phyloP scores from a whole-genome alignment of 2,329 filamentous ascomycete species.

The Fusarium humuli region DNA sequence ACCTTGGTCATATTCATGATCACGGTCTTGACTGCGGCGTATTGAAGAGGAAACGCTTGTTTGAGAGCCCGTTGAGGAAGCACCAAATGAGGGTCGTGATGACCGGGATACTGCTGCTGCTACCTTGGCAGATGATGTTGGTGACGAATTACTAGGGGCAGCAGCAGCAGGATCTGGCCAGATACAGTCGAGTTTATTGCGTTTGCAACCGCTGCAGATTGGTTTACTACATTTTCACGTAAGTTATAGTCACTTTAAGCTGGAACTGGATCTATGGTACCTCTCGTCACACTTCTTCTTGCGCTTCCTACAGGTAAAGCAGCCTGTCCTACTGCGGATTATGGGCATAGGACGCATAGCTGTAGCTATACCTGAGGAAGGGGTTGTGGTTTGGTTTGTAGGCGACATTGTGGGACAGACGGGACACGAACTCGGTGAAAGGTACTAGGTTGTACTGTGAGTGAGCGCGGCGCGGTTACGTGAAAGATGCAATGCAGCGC shows the following conservation, averaged over 20 bases:
- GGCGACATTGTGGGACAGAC: constrained; percentile 8
- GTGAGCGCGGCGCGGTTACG: constrained; percentile 23
- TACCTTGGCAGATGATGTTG: constrained; percentile 22
- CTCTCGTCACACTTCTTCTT: constrained; percentile 67
- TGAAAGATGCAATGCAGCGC: neutral
- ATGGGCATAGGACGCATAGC: constrained; percentile 51
- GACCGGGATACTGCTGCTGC: neutral
- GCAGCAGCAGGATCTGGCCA: constrained; percentile 52
- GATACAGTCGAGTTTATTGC: constrained; percentile 64
- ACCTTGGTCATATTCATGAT: neutral
- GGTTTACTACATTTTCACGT: constrained; percentile 53
- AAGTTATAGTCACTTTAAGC: constrained; percentile 6
- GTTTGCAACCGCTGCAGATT: constrained; percentile 64
- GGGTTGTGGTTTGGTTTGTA: constrained; percentile 9
- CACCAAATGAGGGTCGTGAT: constrained; percentile 30
- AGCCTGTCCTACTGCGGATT: constrained; percentile 56
- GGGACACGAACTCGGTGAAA: constrained; percentile 4
- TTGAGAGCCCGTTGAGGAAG: constrained; percentile 25
- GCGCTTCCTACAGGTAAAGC: constrained; percentile 62
- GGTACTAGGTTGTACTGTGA: neutral
- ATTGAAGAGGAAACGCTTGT: constrained; percentile 15
- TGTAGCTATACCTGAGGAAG: constrained; percentile 9
- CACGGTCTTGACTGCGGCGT: constrained; percentile 10
- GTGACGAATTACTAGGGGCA: constrained; percentile 28
- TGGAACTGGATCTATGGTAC: neutral